Conservation (phyloP, 352 stramenopile species). For the Blastocystis sp. region DNA sequence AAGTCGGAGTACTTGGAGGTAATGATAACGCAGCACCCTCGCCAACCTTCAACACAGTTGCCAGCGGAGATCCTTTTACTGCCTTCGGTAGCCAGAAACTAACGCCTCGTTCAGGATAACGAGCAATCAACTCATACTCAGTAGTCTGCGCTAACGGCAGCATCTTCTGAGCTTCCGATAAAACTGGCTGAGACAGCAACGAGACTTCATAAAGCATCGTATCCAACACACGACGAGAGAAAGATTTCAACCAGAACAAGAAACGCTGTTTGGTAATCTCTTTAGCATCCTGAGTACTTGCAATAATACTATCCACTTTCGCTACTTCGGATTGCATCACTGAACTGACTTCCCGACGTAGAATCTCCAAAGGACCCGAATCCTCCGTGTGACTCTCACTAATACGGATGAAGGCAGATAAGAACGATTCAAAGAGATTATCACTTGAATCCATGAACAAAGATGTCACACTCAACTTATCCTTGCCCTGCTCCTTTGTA, state of each 20-base stretch:
- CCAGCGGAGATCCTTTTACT: background rate
- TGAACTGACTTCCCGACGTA: background rate
- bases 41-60: constrained; percentile 32
- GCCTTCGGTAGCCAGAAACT: constrained; percentile 40
- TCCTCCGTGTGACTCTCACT: background rate
- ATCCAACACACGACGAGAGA: constrained; percentile 17
- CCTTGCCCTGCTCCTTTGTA: background rate
- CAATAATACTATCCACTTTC: constrained; percentile 5
- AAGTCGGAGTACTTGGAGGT: constrained; percentile 10
- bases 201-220: constrained; percentile 37
- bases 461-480: constrained; percentile 49
- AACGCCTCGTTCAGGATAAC: constrained; percentile 30
- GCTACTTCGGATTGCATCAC: constrained; percentile 21
- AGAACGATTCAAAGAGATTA: constrained; percentile 52
- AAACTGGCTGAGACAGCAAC: background rate
- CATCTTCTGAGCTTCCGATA: background rate
- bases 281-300: background rate
- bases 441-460: constrained; percentile 46
- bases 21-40: background rate
- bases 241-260: constrained; percentile 15
- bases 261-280: constrained; percentile 11
- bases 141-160: background rate
- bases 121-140: constrained; percentile 14
- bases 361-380: background rate
- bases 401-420: constrained; percentile 25